Evolutionary conservation across 2,329 filamentous ascomycete species (phyloP).

Genomic region (Didymella exigua): DNA sequence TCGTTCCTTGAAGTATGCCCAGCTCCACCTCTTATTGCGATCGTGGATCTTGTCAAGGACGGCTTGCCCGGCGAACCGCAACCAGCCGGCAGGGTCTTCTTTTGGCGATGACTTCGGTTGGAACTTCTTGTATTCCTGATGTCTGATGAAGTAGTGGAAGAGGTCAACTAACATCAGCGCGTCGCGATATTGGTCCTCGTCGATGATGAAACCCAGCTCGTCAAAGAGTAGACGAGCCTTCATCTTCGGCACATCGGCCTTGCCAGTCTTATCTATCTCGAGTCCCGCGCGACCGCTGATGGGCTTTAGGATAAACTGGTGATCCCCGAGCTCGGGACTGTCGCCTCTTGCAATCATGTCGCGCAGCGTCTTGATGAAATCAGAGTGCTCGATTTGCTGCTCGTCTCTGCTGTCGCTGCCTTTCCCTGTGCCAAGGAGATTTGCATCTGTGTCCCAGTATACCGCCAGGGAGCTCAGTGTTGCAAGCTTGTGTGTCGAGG

Average conservation of each 20-base stretch:
- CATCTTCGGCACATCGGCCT: conserved; percentile 77
- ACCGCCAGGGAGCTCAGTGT: conserved; percentile 87
- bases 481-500: conserved; percentile 89
- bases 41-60: conserved; percentile 95
- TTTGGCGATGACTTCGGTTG: conserved; percentile 86
- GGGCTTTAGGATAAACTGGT: conserved; percentile 95
- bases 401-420: conserved; percentile 66
- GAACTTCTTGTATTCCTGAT: conserved; percentile 94
- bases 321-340: conserved; percentile 60
- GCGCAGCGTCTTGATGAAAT: conserved; percentile 78
- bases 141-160: conserved; percentile 97
- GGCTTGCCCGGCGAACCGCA: conserved; percentile 87
- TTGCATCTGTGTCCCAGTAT: conserved; percentile 97
- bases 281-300: conserved; percentile 95
- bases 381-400: conserved; percentile 71
- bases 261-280: conserved; percentile 91
- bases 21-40: conserved; percentile 89
- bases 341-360: conserved; percentile 78
- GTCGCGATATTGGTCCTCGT: conserved; percentile 97
- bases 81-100: conserved; percentile 90
- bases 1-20: conserved; percentile 92
- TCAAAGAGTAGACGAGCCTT: conserved; percentile 93
- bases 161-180: conserved; percentile 97
- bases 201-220: conserved; percentile 95
- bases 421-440: conserved; percentile 80